These are phyloP conservation scores for Penicillium sp. DNA, from an alignment of 2,329 filamentous ascomycete genomes.

Conservation along the genomic window DNA sequence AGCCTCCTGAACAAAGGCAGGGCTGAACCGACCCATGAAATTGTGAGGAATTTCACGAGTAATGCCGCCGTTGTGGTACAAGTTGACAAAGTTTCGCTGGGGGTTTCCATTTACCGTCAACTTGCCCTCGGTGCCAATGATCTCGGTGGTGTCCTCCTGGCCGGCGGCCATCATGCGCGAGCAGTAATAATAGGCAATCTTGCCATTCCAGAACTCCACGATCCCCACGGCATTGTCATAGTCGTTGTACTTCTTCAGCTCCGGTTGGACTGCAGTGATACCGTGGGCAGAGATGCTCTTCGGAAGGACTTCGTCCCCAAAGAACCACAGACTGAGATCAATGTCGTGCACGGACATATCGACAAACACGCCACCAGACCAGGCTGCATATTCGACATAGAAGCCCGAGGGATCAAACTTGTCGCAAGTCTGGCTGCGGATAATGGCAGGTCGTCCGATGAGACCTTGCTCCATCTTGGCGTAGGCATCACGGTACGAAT, in stretches of 20 bases:
- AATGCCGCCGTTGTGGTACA: constrained; percentile 54
- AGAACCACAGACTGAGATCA: constrained; percentile 62
- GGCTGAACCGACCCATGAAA: constrained; percentile 62
- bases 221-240: constrained; percentile 62
- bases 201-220: constrained; percentile 62
- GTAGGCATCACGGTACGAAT: constrained; percentile 60
- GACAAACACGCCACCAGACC: constrained; percentile 65
- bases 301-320: constrained; percentile 52
- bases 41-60: constrained; percentile 58
- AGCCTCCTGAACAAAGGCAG: constrained; percentile 62
- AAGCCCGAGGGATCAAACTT: constrained; percentile 62
- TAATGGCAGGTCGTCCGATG: constrained; percentile 59
- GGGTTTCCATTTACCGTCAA: constrained; percentile 61
- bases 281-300: constrained; percentile 57
- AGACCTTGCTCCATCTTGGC: constrained; percentile 51
- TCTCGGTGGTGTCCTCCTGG: constrained; percentile 64
- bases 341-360: constrained; percentile 70
- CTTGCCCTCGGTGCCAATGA: constrained; percentile 65
- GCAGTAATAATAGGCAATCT: constrained; percentile 62
- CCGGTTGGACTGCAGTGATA: constrained; percentile 58
- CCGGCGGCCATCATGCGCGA: constrained; percentile 65
- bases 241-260: constrained; percentile 55
- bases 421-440: constrained; percentile 65
- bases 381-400: constrained; percentile 64
- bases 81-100: constrained; percentile 53